A percentile compares a stretch with the other conserved stretches of the same genome.
Evolutionary conservation across 208 protist genomes (phyloP).

Genomic region (Leishmania tarentolae): DNA sequence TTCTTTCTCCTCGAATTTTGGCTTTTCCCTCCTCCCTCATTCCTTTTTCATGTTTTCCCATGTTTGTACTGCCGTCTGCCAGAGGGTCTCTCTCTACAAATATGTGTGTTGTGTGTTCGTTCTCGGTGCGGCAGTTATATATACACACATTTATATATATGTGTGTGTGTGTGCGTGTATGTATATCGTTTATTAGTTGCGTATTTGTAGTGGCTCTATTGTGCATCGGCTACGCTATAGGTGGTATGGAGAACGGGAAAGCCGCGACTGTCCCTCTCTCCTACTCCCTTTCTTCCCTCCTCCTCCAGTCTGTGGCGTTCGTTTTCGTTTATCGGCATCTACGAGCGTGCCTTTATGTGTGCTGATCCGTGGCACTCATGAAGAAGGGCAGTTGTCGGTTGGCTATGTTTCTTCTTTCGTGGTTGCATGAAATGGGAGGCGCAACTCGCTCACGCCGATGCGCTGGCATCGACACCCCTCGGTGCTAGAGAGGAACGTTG

Average conservation of each 20-base stretch:
- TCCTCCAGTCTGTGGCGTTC: background rate
- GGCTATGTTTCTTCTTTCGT: background rate
- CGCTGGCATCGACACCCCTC: background rate
- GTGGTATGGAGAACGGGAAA: background rate
- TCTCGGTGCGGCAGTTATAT: background rate
- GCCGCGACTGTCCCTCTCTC: background rate
- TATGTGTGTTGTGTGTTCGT: background rate
- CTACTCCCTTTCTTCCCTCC: background rate
- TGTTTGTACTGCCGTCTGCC: background rate
- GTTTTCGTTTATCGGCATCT: background rate
- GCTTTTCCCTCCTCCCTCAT: background rate
- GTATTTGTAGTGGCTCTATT: background rate
- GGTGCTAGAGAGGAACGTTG: background rate
- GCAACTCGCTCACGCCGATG: background rate
- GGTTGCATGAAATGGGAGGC: background rate
- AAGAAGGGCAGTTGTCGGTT: background rate
- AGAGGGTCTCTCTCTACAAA: background rate
- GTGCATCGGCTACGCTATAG: background rate
- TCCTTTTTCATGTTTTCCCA: background rate
- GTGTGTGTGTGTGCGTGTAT: too few relatives aligned
- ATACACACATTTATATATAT: too few relatives aligned
- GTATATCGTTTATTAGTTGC: background rate
- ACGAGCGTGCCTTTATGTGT: background rate
- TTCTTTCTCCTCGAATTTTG: background rate
- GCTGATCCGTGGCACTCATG: background rate